Conservation (phyloP, 495 filamentous ascomycete species). For the Hypoxylon fragiforme region DNA sequence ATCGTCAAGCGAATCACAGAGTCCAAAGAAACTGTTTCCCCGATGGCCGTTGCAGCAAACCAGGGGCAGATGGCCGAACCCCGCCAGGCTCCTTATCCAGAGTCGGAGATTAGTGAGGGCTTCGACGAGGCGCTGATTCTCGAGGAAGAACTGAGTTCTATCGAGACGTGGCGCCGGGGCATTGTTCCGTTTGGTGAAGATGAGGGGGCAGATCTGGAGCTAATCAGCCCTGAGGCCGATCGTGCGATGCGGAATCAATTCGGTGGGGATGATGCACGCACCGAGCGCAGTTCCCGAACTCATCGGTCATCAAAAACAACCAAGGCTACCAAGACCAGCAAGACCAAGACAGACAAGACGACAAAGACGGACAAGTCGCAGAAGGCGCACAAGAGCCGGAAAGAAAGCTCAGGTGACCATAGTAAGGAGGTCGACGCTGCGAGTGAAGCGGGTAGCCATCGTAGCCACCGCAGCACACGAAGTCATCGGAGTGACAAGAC, state of each 20-base stretch:
- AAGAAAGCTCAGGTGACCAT: conserved; percentile 24
- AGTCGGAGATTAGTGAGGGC: conserved; percentile 33
- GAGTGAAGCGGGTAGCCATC: conserved; percentile 35
- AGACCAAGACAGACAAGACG: too few relatives aligned
- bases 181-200: conserved; percentile 63
- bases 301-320: conserved; percentile 21
- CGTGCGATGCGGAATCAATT: conserved; percentile 50
- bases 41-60: conserved; percentile 35
- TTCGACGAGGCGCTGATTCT: conserved; percentile 57
- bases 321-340: conserved; percentile 31
- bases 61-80: conserved; percentile 3
- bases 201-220: conserved; percentile 80
- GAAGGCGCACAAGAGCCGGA: conserved; percentile 36
- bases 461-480: conserved; percentile 20
- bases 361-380: conserved; percentile 32
- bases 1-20: conserved; percentile 82
- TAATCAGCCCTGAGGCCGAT: conserved; percentile 78
- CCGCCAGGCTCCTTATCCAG: conserved; percentile 21
- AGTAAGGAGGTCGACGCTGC: conserved; percentile 29
- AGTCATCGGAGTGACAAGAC: conserved; percentile 33
- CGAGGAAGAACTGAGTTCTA: conserved; percentile 60
- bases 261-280: conserved; percentile 40
- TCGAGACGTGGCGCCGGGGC: conserved; percentile 85
- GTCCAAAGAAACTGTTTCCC: conserved; percentile 49
- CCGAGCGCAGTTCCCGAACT: conserved; percentile 30